Conservation (phyloP, 768 basidiomycete genomes). For the Tylopilus sp. region DNA sequence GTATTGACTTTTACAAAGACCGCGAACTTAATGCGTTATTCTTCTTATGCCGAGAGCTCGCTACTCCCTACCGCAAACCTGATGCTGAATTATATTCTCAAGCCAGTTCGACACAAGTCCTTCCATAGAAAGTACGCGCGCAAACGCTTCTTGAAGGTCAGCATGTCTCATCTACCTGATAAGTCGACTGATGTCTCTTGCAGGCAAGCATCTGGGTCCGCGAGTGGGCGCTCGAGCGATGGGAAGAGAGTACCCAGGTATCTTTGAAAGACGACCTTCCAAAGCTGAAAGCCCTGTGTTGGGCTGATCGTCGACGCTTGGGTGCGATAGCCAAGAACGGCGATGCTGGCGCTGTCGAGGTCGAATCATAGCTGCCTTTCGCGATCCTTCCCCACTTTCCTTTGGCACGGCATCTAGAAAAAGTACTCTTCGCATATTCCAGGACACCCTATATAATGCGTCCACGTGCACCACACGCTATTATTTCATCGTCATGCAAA, state of each 20-base stretch:
- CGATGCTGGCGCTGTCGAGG: constrained; percentile 7
- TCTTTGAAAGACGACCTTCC: constrained; percentile 56
- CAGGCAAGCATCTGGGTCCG: constrained; percentile 82
- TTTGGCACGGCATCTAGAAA: constrained; percentile 16
- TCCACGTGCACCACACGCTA: constrained; percentile 23
- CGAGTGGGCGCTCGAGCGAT: constrained; percentile 79
- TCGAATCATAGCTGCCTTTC: constrained; percentile 13
- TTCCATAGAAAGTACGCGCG: constrained; percentile 88
- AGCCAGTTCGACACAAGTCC: constrained; percentile 66
- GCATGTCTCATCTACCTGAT: constrained; percentile 6
- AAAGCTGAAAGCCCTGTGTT: constrained; percentile 20
- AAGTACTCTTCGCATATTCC: constrained; percentile 23
- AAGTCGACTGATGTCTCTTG: neutral
- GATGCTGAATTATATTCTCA: constrained; percentile 85
- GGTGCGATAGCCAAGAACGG: constrained; percentile 11
- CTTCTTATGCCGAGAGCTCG: constrained; percentile 77
- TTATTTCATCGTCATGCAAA: constrained; percentile 17
- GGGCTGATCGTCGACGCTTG: constrained; percentile 16
- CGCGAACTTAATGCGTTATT: constrained; percentile 83
- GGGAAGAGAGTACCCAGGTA: constrained; percentile 61
- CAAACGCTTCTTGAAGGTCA: constrained; percentile 80
- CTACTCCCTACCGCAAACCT: constrained; percentile 77
- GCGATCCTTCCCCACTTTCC: neutral
- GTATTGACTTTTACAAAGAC: constrained; percentile 44
- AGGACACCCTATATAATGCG: constrained; percentile 24